A percentile compares a stretch with the other conserved stretches of the same genome.
Evolutionary conservation across 306 rosid species (phyloP).

Genomic region (Quercus gilva): DNA sequence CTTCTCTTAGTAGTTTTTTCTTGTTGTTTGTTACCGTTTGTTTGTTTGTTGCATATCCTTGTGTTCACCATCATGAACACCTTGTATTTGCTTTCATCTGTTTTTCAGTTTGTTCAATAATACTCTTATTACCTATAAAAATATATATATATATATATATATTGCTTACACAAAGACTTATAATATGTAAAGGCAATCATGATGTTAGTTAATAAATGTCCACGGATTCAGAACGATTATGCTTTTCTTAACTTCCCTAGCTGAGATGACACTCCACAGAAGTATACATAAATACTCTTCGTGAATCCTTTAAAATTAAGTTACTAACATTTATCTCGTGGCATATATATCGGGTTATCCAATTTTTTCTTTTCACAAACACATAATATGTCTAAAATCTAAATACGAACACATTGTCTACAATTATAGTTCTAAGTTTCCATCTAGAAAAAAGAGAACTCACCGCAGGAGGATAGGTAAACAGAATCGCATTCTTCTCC

Average conservation of each 20-base stretch:
- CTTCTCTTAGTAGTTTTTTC: no score
- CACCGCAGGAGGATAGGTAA: slow-evolving; percentile 82
- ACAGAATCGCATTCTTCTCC: slow-evolving; percentile 92
- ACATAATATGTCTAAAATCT: neutral
- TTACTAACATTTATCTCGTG: neutral
- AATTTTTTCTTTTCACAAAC: neutral
- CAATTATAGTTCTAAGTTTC: neutral
- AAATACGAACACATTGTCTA: neutral
- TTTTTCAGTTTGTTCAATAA: no score
- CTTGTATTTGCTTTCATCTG: no score
- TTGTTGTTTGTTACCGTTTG: no score
- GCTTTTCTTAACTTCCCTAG: neutral
- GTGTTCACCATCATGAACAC: no score
- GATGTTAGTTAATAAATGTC: no score
- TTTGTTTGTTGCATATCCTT: no score
- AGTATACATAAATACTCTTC: neutral
- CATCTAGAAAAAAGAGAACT: slow-evolving; percentile 16
- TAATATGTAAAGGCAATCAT: no score
- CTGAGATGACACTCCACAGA: neutral
- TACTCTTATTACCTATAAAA: no score
- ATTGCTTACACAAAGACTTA: no score
- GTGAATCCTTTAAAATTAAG: no score
- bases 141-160: no score
- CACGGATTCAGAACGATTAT: neutral
- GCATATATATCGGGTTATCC: neutral